Percentiles rank a stretch among this genome's conserved stretches.
Conservation (phyloP, 257 asterid genomes). For the Solanum dulcamara region DNA sequence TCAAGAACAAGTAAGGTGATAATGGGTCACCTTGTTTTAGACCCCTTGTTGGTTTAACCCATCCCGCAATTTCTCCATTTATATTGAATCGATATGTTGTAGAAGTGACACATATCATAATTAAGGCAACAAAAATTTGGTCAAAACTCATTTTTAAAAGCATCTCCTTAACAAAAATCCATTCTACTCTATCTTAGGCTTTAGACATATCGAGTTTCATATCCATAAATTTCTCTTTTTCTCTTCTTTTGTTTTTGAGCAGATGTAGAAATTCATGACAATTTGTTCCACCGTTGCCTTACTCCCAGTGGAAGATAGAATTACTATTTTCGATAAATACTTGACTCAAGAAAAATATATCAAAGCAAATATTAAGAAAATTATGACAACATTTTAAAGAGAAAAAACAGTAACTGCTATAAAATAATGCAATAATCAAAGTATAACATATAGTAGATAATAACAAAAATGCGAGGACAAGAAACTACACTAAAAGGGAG, state of each 20-base stretch:
- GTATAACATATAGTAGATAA: no score
- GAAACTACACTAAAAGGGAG: background rate
- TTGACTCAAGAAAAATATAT: no score
- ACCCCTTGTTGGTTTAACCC: background rate
- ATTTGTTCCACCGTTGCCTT: no score
- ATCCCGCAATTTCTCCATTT: background rate
- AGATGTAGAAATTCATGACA: background rate
- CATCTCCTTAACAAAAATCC: background rate
- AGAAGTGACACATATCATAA: background rate
- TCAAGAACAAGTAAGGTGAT: background rate
- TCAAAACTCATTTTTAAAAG: background rate
- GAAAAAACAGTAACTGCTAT: fast-evolving
- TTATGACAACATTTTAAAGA: no score
- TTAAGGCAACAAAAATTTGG: background rate
- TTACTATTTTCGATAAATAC: no score
- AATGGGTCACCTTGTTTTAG: background rate
- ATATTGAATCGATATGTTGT: background rate
- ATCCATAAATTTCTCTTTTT: background rate
- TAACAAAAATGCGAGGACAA: background rate
- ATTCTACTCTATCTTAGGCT: background rate
- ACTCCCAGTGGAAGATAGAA: no score
- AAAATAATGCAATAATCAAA: no score
- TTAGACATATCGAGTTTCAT: background rate
- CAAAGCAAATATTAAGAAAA: background rate
- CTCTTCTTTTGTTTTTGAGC: background rate